phyloP scores from a whole-genome alignment of 768 basidiomycete species.

The Tricholoma bakamatsutake region DNA sequence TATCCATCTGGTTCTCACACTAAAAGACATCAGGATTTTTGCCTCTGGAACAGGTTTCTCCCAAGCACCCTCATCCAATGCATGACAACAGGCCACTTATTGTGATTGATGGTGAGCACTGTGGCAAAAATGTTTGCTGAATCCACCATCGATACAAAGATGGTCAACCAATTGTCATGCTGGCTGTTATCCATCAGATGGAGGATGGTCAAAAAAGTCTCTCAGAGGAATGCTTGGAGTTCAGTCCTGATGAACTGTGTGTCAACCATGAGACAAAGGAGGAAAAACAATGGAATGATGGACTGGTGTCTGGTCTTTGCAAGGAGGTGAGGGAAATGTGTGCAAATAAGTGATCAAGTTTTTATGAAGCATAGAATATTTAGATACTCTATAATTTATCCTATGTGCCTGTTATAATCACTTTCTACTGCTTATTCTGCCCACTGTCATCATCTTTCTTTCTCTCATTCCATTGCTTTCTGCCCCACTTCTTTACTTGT shows the following conservation, averaged over 20 bases:
- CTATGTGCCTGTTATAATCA: neutral
- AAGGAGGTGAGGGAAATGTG: neutral
- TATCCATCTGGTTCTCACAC: too few species aligned
- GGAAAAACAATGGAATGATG: neutral
- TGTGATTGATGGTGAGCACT: constrained; percentile 1
- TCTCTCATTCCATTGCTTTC: neutral
- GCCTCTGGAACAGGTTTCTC: too few species aligned
- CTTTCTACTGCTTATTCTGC: neutral
- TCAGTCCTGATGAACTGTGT: neutral
- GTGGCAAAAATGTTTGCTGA: too few species aligned
- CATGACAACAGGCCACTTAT: constrained; percentile 1
- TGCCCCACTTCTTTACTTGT: neutral
- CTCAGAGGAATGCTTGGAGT: neutral
- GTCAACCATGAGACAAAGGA: neutral
- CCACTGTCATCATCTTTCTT: neutral
- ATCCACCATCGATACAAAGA: too few species aligned
- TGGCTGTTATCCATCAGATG: too few species aligned
- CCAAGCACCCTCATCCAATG: neutral
- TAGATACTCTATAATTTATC: neutral
- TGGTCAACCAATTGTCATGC: too few species aligned
- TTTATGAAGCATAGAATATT: too few species aligned
- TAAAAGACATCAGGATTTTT: too few species aligned
- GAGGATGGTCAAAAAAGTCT: neutral
- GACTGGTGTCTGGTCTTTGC: neutral
- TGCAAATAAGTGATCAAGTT: too few species aligned